Evolutionary conservation across 2,329 filamentous ascomycete species (phyloP).

Genomic region (Pseudogymnoascus sp.): DNA sequence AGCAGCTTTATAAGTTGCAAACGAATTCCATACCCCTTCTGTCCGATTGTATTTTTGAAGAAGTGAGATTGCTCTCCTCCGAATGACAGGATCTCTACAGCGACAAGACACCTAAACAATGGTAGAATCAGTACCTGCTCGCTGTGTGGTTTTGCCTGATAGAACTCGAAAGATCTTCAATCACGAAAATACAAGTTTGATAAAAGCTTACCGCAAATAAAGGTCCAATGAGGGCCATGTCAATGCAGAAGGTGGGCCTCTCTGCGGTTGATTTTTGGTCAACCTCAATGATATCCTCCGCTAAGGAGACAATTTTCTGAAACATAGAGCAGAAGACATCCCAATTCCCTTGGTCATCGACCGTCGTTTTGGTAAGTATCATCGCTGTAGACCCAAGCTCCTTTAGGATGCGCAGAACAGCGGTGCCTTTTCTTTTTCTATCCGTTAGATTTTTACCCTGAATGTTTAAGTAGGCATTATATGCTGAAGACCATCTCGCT

Average conservation of each 20-base stretch:
- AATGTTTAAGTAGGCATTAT: not conserved
- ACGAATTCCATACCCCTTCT: constrained; percentile 56
- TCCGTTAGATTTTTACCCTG: not conserved
- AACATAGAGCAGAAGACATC: not conserved
- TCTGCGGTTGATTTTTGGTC: not conserved
- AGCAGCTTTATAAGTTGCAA: not conserved
- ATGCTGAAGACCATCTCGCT: not conserved
- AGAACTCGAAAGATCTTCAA: not conserved
- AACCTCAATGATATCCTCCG: constrained; percentile 10
- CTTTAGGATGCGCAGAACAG: not conserved
- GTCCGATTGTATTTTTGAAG: constrained; percentile 50
- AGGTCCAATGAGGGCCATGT: not conserved
- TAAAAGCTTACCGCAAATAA: not conserved
- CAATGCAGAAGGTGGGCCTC: not conserved
- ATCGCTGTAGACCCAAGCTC: not conserved
- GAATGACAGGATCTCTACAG: constrained; percentile 46
- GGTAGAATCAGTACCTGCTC: constrained; percentile 45
- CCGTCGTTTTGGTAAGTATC: not conserved
- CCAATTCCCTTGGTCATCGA: not conserved
- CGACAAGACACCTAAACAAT: constrained; percentile 56
- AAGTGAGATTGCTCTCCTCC: constrained; percentile 53
- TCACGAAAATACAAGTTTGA: not conserved
- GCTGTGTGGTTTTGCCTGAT: not conserved
- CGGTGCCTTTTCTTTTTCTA: not conserved
- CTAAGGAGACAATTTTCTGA: constrained; percentile 3